These are phyloP conservation scores for Erythrobasidium yunnanense DNA, from an alignment of 768 basidiomycete species.

Conservation along the genomic window DNA sequence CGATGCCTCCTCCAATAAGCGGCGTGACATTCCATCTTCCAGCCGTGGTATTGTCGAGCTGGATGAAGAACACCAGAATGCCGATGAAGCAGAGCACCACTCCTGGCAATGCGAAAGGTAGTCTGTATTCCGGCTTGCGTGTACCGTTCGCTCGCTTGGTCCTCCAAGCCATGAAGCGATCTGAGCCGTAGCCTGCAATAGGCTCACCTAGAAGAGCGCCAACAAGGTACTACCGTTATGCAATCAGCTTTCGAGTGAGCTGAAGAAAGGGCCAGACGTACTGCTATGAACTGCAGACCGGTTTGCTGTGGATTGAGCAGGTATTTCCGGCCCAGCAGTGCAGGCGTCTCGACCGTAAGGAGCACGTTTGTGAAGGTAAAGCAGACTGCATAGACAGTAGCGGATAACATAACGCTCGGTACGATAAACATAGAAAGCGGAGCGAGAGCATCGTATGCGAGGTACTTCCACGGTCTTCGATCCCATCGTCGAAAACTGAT, in stretches of 20 bases:
- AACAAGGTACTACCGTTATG: slow-evolving; percentile 27
- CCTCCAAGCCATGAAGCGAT: slow-evolving; percentile 32
- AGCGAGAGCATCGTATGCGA: slow-evolving; percentile 17
- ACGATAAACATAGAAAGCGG: slow-evolving; percentile 10
- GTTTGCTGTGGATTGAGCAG: slow-evolving; percentile 31
- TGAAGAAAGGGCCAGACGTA: background rate
- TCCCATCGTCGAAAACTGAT: slow-evolving; percentile 23
- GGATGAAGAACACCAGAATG: slow-evolving; percentile 27
- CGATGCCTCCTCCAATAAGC: slow-evolving; percentile 29
- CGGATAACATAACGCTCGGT: slow-evolving; percentile 25
- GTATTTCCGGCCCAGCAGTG: slow-evolving; percentile 32
- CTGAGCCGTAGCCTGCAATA: slow-evolving; percentile 34
- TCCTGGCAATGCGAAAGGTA: slow-evolving; percentile 33
- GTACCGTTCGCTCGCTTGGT: slow-evolving; percentile 29
- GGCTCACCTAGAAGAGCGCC: slow-evolving; percentile 35
- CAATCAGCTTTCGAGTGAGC: background rate
- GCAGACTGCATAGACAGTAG: slow-evolving; percentile 18
- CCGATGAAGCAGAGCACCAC: slow-evolving; percentile 32
- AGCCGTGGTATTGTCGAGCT: slow-evolving; percentile 18
- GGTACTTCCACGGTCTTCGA: slow-evolving; percentile 8
- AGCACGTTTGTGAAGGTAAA: slow-evolving; percentile 29
- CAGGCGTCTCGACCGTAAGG: slow-evolving; percentile 31
- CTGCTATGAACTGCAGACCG: slow-evolving; percentile 36
- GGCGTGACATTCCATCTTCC: slow-evolving; percentile 28
- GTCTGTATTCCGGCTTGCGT: slow-evolving; percentile 32